Conservation (phyloP, 495 filamentous ascomycete genomes). For the Parathielavia hyrcaniae region DNA sequence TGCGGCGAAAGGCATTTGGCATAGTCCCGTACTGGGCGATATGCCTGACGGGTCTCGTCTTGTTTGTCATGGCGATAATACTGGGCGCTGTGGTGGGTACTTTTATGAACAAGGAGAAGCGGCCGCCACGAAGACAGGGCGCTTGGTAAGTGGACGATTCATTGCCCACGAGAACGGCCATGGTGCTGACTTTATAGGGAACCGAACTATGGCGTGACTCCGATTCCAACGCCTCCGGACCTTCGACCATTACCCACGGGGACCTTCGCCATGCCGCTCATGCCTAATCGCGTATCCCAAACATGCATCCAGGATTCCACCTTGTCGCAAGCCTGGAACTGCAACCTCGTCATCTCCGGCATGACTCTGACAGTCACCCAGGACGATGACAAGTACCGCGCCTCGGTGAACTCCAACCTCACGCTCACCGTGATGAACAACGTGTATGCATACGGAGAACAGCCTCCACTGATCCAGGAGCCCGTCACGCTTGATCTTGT, state of each 20-base stretch:
- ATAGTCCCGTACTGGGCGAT: slow-evolving; percentile 65
- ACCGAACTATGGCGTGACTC: slow-evolving; percentile 57
- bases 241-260: slow-evolving; percentile 60
- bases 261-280: slow-evolving; percentile 53
- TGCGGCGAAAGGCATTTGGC: slow-evolving; percentile 54
- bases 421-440: slow-evolving; percentile 32
- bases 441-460: slow-evolving; percentile 62
- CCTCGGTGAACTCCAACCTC: slow-evolving; percentile 33
- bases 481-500: slow-evolving; percentile 54
- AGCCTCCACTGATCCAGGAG: slow-evolving; percentile 53
- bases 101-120: slow-evolving; percentile 30
- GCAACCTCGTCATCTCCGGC: slow-evolving; percentile 40
- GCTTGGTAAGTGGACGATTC: slow-evolving; percentile 20
- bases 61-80: slow-evolving; percentile 56
- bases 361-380: slow-evolving; percentile 31
- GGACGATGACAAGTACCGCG: slow-evolving; percentile 27
- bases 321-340: slow-evolving; percentile 66
- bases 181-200: slow-evolving; percentile 23
- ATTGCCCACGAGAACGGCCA: neutral
- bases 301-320: slow-evolving; percentile 58
- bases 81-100: slow-evolving; percentile 51
- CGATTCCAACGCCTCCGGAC: slow-evolving; percentile 52
- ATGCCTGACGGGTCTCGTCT: slow-evolving; percentile 46
- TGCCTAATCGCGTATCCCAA: slow-evolving; percentile 51
- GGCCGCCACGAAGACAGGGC: slow-evolving; percentile 23